phyloP scores from a whole-genome alignment of 2,329 filamentous ascomycete genomes.

The Colletotrichum aenigma region DNA sequence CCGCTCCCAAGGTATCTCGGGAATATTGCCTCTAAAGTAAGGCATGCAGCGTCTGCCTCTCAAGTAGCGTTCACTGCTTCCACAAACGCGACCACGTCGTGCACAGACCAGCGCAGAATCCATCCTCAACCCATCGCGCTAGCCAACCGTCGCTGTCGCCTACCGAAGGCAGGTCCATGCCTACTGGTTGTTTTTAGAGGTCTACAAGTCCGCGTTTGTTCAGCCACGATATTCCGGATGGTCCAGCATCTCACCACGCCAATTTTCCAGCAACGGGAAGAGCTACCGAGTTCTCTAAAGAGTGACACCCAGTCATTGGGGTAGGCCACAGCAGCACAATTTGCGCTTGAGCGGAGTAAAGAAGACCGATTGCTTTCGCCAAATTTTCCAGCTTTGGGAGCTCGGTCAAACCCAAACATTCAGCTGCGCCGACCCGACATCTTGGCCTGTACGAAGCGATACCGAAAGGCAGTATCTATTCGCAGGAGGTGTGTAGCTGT shows the following conservation, averaged over 20 bases:
- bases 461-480: not conserved
- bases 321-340: not conserved
- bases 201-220: not conserved
- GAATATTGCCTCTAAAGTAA: not conserved
- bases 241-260: not conserved
- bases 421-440: not conserved
- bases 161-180: not conserved
- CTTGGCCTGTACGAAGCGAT: not conserved
- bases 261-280: not conserved
- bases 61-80: not conserved
- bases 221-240: not conserved
- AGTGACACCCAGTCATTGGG: not conserved
- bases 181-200: not conserved
- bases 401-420: not conserved
- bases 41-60: not conserved
- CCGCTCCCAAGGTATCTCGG: not conserved
- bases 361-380: not conserved
- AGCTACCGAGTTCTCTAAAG: not conserved
- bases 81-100: not conserved
- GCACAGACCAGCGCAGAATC: not conserved
- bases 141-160: not conserved
- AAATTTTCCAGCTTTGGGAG: not conserved
- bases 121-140: not conserved
- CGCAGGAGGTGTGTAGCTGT: not conserved
- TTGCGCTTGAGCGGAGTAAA: not conserved